Evolutionary conservation across 1,139 yeast genomes (phyloP).

Genomic region (Yamadazyma aaseri): DNA sequence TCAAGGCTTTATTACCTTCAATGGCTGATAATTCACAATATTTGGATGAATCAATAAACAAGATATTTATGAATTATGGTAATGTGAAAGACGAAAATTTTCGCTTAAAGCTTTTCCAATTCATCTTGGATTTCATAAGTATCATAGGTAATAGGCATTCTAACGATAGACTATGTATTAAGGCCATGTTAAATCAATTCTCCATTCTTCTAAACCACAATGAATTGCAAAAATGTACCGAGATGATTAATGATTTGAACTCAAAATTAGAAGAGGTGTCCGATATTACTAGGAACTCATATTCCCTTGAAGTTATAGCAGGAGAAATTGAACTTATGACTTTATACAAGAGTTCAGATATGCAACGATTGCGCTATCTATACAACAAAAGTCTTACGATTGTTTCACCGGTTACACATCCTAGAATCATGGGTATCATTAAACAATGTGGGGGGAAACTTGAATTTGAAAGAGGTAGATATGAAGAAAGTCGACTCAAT

Average conservation of each 20-base stretch:
- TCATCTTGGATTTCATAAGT: conserved; percentile 24
- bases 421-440: conserved; percentile 66
- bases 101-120: conserved; percentile 28
- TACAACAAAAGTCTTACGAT: conserved; percentile 49
- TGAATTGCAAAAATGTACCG: conserved; percentile 34
- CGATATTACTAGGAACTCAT: conserved; percentile 46
- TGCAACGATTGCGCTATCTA: conserved; percentile 36
- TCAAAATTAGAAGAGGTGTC: conserved; percentile 35
- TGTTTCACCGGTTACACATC: conserved; percentile 71
- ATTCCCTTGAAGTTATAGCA: conserved; percentile 62
- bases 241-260: conserved; percentile 42
- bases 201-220: conserved; percentile 44
- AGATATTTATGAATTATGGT: conserved; percentile 50
- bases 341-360: conserved; percentile 25
- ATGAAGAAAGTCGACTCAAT: conserved; percentile 59
- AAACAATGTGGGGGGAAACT: conserved; percentile 76
- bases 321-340: conserved; percentile 58
- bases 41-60: conserved; percentile 61
- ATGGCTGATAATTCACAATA: conserved; percentile 44
- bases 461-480: conserved; percentile 59
- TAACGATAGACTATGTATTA: conserved; percentile 57
- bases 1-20: conserved; percentile 24
- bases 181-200: conserved; percentile 53
- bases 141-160: conserved; percentile 17
- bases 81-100: conserved; percentile 27